Percentiles rank a stretch among this genome's conserved stretches.
Evolutionary conservation across 805 yeast species (phyloP).

Genomic region (Starmerella scarabaei): DNA sequence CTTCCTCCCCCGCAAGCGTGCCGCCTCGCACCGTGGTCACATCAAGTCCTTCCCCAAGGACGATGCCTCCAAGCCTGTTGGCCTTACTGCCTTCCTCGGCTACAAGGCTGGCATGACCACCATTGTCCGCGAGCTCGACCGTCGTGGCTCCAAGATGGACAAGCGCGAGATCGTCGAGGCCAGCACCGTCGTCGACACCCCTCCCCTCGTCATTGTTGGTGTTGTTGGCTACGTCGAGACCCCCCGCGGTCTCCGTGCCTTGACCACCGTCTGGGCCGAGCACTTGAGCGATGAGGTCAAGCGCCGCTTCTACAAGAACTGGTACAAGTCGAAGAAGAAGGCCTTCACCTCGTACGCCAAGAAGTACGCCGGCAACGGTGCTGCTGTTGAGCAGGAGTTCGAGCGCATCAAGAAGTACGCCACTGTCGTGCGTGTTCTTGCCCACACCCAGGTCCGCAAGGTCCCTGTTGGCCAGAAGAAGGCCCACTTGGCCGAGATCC

Average conservation of each 20-base stretch:
- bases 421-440: slow-evolving; percentile 95
- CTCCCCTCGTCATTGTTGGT: slow-evolving; percentile 98
- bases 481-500: slow-evolving; percentile 99
- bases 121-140: slow-evolving; percentile 98
- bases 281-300: slow-evolving; percentile 97
- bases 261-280: slow-evolving; percentile 99
- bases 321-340: slow-evolving; percentile 99
- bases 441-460: slow-evolving; percentile 99
- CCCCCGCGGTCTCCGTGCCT: slow-evolving; percentile 99
- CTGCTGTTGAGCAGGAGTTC: slow-evolving; percentile 84
- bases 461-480: slow-evolving; percentile 98
- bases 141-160: slow-evolving; percentile 99
- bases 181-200: slow-evolving; percentile 97
- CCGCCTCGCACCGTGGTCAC: slow-evolving; percentile 96
- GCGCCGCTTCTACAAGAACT: slow-evolving; percentile 99
- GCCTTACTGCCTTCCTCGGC: slow-evolving; percentile 98
- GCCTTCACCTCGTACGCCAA: slow-evolving; percentile 99
- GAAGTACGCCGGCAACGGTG: slow-evolving; percentile 87
- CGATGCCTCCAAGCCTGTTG: slow-evolving; percentile 93
- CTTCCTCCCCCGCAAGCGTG: slow-evolving; percentile 99
- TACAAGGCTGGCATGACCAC: slow-evolving; percentile 99
- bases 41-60: slow-evolving; percentile 99
- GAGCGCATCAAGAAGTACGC: slow-evolving; percentile 99
- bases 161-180: slow-evolving; percentile 99
- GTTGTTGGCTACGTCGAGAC: slow-evolving; percentile 99